phyloP scores from a whole-genome alignment of 2,329 filamentous ascomycete species.

The Epichloe brachyelytri region DNA sequence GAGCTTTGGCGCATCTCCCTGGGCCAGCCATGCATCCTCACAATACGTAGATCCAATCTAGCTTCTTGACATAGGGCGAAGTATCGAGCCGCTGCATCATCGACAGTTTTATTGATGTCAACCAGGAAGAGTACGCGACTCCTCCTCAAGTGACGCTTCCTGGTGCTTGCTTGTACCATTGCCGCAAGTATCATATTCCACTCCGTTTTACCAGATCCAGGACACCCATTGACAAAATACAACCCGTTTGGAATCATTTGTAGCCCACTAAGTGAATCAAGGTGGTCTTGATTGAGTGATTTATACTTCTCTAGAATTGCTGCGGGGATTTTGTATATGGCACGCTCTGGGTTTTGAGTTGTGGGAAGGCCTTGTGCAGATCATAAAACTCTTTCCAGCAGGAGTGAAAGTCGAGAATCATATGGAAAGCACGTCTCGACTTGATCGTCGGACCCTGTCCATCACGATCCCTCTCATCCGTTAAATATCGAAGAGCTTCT shows the following conservation, averaged over 20 bases:
- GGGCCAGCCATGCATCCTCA: slow-evolving; percentile 29
- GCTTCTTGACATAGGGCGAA: slow-evolving; percentile 22
- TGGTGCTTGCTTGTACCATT: slow-evolving; percentile 21
- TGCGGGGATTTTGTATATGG: slow-evolving; percentile 11
- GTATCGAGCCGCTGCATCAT: slow-evolving; percentile 32
- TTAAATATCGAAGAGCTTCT: slow-evolving; percentile 16
- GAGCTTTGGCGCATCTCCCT: slow-evolving; percentile 21
- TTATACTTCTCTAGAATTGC: slow-evolving; percentile 17
- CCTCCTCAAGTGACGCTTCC: slow-evolving; percentile 9
- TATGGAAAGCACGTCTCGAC: slow-evolving; percentile 18
- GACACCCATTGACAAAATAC: slow-evolving; percentile 32
- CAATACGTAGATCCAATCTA: slow-evolving; percentile 20
- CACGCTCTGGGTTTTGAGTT: slow-evolving; percentile 18
- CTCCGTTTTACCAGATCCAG: slow-evolving; percentile 34
- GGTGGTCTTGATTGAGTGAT: slow-evolving; percentile 26
- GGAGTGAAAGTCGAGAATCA: slow-evolving; percentile 19
- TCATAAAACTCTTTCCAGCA: slow-evolving; percentile 11
- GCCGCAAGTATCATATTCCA: slow-evolving; percentile 31
- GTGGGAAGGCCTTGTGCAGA: slow-evolving; percentile 18
- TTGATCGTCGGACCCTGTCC: slow-evolving; percentile 10
- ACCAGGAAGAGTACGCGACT: slow-evolving; percentile 30
- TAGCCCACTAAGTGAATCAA: slow-evolving; percentile 21
- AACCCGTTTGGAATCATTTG: slow-evolving; percentile 27
- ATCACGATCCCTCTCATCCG: slow-evolving; percentile 9
- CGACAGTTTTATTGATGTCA: slow-evolving; percentile 34